Conservation (phyloP, 306 rosid species). For the Adenanthera pavonina region DNA sequence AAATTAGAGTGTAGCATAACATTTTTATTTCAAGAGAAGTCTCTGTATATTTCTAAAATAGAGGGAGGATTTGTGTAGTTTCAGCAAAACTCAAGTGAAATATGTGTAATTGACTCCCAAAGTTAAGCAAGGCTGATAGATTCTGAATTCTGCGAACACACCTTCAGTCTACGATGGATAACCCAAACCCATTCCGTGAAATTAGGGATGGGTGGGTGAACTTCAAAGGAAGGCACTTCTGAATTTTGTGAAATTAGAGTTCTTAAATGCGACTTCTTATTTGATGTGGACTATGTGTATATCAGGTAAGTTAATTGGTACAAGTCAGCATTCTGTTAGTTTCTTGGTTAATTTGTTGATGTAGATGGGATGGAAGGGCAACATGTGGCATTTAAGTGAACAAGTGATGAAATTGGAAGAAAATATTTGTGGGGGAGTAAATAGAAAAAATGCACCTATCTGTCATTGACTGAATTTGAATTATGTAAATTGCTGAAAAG, state of each 20-base stretch:
- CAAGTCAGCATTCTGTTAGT: background rate
- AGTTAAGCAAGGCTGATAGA: background rate
- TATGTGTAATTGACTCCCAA: too few species aligned
- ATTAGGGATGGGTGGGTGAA: background rate
- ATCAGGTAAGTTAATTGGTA: background rate
- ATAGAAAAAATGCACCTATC: background rate
- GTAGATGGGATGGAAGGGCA: background rate
- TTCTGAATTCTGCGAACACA: background rate
- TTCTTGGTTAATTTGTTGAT: background rate
- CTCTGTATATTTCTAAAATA: too few species aligned
- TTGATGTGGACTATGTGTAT: background rate
- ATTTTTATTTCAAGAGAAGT: too few species aligned
- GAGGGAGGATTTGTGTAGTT: too few species aligned
- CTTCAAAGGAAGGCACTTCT: background rate
- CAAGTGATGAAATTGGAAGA: background rate
- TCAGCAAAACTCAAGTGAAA: too few species aligned
- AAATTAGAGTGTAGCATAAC: too few species aligned
- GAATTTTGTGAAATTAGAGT: background rate
- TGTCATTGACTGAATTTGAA: background rate
- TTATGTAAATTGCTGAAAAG: background rate
- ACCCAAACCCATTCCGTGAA: background rate
- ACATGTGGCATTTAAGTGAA: background rate
- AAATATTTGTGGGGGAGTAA: background rate
- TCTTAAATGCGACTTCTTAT: background rate
- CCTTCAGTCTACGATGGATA: background rate